A percentile compares a stretch with the other conserved stretches of the same genome.
Conservation (phyloP, 306 rosid genomes). For the Begonia masoniana region DNA sequence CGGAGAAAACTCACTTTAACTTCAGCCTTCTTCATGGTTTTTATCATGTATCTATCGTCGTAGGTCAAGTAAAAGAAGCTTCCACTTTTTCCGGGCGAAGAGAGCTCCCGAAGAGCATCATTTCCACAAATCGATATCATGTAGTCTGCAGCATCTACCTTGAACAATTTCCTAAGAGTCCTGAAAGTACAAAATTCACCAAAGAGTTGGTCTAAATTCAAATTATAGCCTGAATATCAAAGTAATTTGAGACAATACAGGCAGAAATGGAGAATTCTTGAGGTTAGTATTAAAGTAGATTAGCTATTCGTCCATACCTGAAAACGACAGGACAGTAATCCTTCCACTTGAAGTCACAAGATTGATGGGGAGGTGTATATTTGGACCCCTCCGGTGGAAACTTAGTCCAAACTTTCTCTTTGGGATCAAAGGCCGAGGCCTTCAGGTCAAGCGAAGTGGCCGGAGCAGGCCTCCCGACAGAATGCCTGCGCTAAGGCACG, state of each 20-base stretch:
- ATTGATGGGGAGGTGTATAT: conserved; percentile 83
- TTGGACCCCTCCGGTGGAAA: conserved; percentile 96
- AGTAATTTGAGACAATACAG: background rate
- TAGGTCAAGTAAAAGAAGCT: conserved; percentile 88
- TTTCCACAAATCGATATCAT: conserved; percentile 90
- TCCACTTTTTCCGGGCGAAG: conserved; percentile 97
- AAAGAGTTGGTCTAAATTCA: background rate
- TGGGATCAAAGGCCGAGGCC: conserved; percentile 86
- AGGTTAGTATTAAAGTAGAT: background rate
- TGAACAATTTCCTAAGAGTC: conserved; percentile 88
- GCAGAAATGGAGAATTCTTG: background rate
- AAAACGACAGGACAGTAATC: conserved; percentile 94
- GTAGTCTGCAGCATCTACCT: conserved; percentile 93
- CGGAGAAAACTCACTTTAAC: conserved; percentile 39
- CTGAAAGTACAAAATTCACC: conserved; percentile 19
- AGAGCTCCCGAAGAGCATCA: conserved; percentile 85
- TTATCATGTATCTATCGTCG: conserved; percentile 94
- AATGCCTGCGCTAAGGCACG: conserved; percentile 70
- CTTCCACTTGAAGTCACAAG: conserved; percentile 88
- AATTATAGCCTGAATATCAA: background rate
- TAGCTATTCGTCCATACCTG: conserved; percentile 31
- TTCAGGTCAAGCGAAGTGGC: conserved; percentile 69
- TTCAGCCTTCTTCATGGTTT: conserved; percentile 94
- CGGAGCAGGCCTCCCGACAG: conserved; percentile 98
- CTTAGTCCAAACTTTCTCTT: conserved; percentile 86